Conservation (phyloP, 1,284 basidiomycete genomes). For the Cutaneotrichosporon sp. region DNA sequence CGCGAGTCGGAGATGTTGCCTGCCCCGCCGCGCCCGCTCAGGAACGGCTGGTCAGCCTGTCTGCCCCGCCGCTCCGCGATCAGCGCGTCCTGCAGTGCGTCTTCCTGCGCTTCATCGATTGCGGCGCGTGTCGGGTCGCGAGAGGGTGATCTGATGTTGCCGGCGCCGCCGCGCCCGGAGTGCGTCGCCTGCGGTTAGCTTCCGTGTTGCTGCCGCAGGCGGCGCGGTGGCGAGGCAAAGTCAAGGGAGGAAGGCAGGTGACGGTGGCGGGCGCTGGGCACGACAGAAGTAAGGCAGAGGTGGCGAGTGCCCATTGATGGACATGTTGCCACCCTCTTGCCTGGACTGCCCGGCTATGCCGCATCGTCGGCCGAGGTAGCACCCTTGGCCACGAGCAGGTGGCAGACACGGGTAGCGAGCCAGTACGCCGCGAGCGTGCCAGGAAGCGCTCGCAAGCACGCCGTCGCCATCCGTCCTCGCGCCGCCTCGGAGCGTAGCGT, state of each 20-base stretch:
- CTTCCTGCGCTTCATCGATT: conserved; percentile 37
- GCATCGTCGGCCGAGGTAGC: too few species aligned
- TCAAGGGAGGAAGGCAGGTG: background rate
- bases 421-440: too few species aligned
- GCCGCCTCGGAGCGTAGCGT: too few species aligned
- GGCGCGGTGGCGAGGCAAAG: background rate
- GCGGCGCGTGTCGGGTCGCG: conserved; percentile 30
- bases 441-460: too few species aligned
- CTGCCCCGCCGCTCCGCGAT: conserved; percentile 44
- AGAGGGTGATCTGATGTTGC: conserved; percentile 44
- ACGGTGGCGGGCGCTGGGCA: too few species aligned
- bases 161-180: conserved; percentile 47
- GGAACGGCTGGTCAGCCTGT: conserved; percentile 36
- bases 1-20: conserved; percentile 38
- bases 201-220: background rate
- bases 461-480: too few species aligned
- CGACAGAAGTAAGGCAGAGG: too few species aligned
- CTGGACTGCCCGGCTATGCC: too few species aligned
- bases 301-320: too few species aligned
- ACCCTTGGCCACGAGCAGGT: too few species aligned
- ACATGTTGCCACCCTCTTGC: too few species aligned
- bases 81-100: conserved; percentile 39
- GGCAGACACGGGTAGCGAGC: too few species aligned
- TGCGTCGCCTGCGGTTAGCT: conserved; percentile 33
- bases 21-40: conserved; percentile 46